A percentile compares a stretch with the other conserved stretches of the same genome.
phyloP scores from a whole-genome alignment of 2,329 filamentous ascomycete genomes.

The Teratosphaeria gauchensis region DNA sequence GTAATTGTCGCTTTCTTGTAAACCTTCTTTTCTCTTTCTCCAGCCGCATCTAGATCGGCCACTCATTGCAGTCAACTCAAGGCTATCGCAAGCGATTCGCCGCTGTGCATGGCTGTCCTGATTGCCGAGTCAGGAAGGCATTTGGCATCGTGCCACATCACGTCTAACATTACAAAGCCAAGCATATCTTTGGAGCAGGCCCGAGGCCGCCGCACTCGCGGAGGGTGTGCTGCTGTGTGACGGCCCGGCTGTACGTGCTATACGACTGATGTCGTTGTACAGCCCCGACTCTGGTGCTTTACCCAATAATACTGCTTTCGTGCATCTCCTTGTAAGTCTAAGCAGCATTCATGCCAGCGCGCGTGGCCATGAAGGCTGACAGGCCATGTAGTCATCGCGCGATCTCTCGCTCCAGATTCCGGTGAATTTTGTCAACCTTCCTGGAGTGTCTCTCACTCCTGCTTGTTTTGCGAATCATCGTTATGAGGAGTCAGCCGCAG shows the following conservation, averaged over 20 bases:
- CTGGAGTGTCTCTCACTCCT: constrained; percentile 46
- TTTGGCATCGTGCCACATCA: not conserved
- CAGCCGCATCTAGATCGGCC: not conserved
- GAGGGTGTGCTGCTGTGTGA: not conserved
- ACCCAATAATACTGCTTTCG: constrained; percentile 12
- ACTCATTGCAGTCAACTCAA: no score
- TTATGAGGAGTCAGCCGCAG: constrained; percentile 44
- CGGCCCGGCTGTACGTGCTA: not conserved
- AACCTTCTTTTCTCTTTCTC: not conserved
- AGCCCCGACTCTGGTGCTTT: constrained; percentile 18
- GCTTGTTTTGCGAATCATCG: constrained; percentile 48
- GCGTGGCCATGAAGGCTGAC: constrained; percentile 1
- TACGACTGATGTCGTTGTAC: constrained; percentile 10
- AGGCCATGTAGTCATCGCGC: constrained; percentile 44
- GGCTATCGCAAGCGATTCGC: no score
- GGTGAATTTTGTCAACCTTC: constrained; percentile 51
- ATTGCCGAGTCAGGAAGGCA: not conserved
- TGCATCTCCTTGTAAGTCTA: constrained; percentile 20
- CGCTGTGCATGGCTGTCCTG: not conserved
- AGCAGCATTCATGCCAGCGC: not conserved
- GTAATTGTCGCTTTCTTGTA: not conserved
- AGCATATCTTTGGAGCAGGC: not conserved
- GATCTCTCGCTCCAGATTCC: constrained; percentile 51
- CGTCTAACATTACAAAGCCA: not conserved
- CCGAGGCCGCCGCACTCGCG: not conserved